phyloP scores from a whole-genome alignment of 2,329 filamentous ascomycete species.

The Aspergillus aculeatus region DNA sequence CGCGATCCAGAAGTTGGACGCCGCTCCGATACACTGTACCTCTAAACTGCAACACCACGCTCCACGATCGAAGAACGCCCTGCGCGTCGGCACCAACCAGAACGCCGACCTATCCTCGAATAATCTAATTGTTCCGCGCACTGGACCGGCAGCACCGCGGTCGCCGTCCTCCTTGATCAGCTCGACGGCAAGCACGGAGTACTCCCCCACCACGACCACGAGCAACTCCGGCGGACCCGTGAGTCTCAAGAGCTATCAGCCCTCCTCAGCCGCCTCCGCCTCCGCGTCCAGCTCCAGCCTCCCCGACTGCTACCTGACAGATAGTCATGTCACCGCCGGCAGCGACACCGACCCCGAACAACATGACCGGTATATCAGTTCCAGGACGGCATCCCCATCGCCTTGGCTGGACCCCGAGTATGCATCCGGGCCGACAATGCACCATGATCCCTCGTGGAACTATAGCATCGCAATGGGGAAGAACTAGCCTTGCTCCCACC shows the following conservation, averaged over 20 bases:
- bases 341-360: conserved; percentile 20
- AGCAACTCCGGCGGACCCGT: conserved; percentile 9
- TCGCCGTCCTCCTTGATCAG: neutral
- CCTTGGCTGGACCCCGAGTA: conserved; percentile 15
- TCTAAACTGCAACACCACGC: conserved; percentile 14
- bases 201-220: neutral
- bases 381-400: neutral
- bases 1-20: conserved; percentile 12
- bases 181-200: neutral
- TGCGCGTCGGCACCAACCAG: neutral
- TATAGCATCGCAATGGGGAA: conserved; percentile 11
- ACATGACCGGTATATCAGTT: conserved; percentile 5
- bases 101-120: neutral
- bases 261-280: conserved; percentile 12
- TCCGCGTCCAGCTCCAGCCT: conserved; percentile 13
- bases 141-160: conserved; percentile 1
- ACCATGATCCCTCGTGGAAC: conserved; percentile 19
- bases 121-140: conserved; percentile 11
- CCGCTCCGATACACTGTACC: conserved; percentile 13
- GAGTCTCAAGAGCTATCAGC: neutral
- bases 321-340: conserved; percentile 8
- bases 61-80: conserved; percentile 1
- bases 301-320: conserved; percentile 3
- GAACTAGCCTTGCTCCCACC: neutral
- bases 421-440: conserved; percentile 7